Conservation (phyloP, 768 basidiomycete species). For the Tricholoma saponaceum region DNA sequence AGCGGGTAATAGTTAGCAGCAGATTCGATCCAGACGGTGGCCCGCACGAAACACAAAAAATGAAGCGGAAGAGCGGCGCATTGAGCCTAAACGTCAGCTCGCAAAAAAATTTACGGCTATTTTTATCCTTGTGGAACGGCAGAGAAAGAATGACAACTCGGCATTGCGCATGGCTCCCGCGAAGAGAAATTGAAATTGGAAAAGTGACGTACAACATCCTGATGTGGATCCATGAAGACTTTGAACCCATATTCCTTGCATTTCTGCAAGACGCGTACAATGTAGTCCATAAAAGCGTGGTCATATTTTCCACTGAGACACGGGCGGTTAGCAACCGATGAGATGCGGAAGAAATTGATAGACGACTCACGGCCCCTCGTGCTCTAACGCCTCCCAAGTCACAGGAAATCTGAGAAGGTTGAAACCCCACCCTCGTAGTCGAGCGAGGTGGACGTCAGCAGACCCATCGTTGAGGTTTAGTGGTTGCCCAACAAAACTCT, state of each 20-base stretch:
- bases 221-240: constrained; percentile 94
- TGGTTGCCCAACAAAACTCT: constrained; percentile 73
- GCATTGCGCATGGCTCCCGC: background rate
- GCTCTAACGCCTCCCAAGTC: constrained; percentile 96
- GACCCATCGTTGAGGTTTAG: constrained; percentile 81
- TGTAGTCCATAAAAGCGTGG: constrained; percentile 89
- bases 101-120: background rate
- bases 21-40: background rate
- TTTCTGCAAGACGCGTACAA: constrained; percentile 78
- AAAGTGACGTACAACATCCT: constrained; percentile 74
- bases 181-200: background rate
- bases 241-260: constrained; percentile 91
- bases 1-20: background rate
- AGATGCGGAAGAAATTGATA: background rate
- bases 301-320: constrained; percentile 78
- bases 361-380: constrained; percentile 84
- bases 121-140: background rate
- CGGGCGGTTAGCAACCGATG: constrained; percentile 7
- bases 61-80: background rate
- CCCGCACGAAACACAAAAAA: background rate
- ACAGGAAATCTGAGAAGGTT: constrained; percentile 80
- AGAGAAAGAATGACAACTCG: background rate
- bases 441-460: constrained; percentile 79
- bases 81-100: too few species aligned
- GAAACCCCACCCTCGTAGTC: constrained; percentile 93